A percentile compares a stretch with the other conserved stretches of the same genome.
Evolutionary conservation across 495 filamentous ascomycete species (phyloP).

Genomic region (Trichocladium antarcticum): DNA sequence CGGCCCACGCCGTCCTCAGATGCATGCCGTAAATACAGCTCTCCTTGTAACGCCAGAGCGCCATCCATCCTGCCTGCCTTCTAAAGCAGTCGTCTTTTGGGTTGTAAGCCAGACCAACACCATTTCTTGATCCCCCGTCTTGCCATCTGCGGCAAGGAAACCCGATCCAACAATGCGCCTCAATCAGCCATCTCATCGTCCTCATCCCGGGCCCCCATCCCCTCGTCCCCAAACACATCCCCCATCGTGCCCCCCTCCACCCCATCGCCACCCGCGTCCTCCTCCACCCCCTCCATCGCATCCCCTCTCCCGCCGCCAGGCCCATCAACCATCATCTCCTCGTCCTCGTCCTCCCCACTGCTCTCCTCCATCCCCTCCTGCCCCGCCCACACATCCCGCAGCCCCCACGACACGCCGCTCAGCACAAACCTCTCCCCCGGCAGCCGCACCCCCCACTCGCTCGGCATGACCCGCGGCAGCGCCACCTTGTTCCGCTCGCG

Average conservation of each 20-base stretch:
- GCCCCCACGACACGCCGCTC: constrained; percentile 70
- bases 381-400: constrained; percentile 65
- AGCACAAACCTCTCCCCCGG: constrained; percentile 88
- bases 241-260: constrained; percentile 37
- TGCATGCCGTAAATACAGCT: no score
- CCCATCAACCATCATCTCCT: constrained; percentile 31
- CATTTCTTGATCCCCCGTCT: no score
- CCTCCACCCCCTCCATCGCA: constrained; percentile 39
- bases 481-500: constrained; percentile 70
- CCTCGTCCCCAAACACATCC: constrained; percentile 37
- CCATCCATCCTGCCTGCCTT: no score
- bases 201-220: no score
- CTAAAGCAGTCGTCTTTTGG: no score
- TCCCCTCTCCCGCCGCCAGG: constrained; percentile 23
- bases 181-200: constrained; percentile 35
- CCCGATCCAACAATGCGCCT: no score
- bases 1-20: no score
- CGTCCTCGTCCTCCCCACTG: constrained; percentile 42
- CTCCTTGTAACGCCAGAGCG: no score
- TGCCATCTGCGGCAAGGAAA: no score
- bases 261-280: constrained; percentile 29
- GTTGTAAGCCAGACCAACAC: no score
- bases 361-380: constrained; percentile 35
- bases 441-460: constrained; percentile 72
- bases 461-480: constrained; percentile 57